Base-by-base conservation (phyloP, 805 yeast genomes). In the Suhomyces kilbournensis region DNA sequence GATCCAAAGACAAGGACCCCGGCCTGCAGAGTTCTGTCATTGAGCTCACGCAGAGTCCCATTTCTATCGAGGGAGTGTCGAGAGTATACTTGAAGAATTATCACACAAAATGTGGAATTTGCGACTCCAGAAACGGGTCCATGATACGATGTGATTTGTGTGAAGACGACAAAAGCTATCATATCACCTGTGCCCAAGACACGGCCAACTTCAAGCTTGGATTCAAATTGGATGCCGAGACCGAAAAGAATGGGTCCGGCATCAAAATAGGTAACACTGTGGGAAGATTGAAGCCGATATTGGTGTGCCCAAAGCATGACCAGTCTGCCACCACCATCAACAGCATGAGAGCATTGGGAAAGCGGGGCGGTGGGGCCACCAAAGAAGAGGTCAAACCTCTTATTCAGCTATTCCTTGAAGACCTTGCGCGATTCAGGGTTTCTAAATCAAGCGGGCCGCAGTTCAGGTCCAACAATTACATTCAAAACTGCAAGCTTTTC, bases 111-210 rank as follows among this genome's bases (percentile, higher is more conserved):
- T 85, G 91, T 66, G 65, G 67, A 0, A 67, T 78, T 1, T 80
- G 88, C 55, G 66, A 69, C 7, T 60, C 69, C 8, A 54, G 49
- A 2, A 81, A 81, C 47, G 90, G 90, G 2, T 76, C 82, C 0
- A 62, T 83, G 45, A 59, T 74, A 1, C 59, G 57, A 12, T 85
- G 91, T 63, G 70, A 68, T 14, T 51, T 68, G 14, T 84, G 88
- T 60, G 57, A 67, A 2, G 63, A 60, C 46, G 44, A 46, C n/a
- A 32, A 47, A 3, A 50, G 53, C 19, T 66, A 53, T 53, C 89
- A 85, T 65, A 71, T 80, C 1, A 84, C 84, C 0, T 86, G 90
- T 72, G 85, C 85, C 12, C 81, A 79, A 52, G 78, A 77, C 50
- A 62, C 72, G 5, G 63, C 71, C 0, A 71, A 72, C n/a, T 75